Base-by-base conservation (phyloP, 148 eudicot genomes). In the Rhododendron vialii region DNA sequence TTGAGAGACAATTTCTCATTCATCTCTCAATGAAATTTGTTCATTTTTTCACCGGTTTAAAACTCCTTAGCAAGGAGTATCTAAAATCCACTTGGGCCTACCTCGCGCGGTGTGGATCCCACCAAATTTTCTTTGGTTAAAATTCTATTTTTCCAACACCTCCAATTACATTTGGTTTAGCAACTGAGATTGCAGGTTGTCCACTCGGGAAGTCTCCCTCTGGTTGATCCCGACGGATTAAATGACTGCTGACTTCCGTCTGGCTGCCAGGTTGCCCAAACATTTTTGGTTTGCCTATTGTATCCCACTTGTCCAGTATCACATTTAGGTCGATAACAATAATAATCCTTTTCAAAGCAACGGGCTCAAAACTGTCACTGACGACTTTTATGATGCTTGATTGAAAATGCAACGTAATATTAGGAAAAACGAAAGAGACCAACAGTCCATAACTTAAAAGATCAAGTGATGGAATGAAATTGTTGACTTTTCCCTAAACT, bases 231-330 rank as follows among this genome's bases (percentile, higher is more conserved):
- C 78, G 94, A 45, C 85, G 43, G 43, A 41, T 41, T 41, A 5
- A 41, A 41, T 41, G 43, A 41, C 43, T 41, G 43, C 7, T 41
- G 1, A 41, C 7, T 41, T 41, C 43, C 43, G 7, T 41, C 90
- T 89, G 36, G 88, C 82, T 78, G 83, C 38, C 38, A 3, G 4
- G 38, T 36, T 36, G 38, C 20, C 41, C 47, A 87, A 85, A 92
- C 17, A 50, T 92, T 85, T 88, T 88, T 53, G 98, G 98, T 20
- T 95, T 90, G n/a, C 99, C 98, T 85, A 97, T 93, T 12, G 84
- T 71, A 80, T 93, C 95, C 82, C 93, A 94, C 47, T 78, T 88
- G 85, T 91, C 95, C 81, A 88, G 91, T 82, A 95, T 71, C 87
- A 97, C 90, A 41, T 92, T 91, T 86, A 97, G 84, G 26, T 93